Conservation (phyloP, 2,329 filamentous ascomycete species). For the Dryadomyces sulphureus region DNA sequence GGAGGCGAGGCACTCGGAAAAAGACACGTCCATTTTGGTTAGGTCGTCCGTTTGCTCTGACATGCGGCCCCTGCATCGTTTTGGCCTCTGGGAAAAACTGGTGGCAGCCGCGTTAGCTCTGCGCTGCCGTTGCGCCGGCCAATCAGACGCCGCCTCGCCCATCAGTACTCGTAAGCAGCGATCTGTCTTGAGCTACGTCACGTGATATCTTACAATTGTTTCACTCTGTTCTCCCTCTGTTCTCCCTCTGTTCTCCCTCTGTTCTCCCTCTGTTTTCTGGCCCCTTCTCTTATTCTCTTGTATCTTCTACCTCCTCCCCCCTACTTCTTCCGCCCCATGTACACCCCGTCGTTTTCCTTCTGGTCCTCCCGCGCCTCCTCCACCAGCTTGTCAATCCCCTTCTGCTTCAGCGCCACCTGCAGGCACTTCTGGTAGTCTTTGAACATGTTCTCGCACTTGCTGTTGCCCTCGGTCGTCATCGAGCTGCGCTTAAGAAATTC, state of each 20-base stretch:
- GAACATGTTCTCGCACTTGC: slow-evolving; percentile 67
- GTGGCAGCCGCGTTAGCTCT: neutral
- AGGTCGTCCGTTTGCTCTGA: neutral
- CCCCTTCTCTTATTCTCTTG: no score
- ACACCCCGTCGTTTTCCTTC: slow-evolving; percentile 67
- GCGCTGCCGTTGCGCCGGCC: neutral
- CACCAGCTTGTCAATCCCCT: slow-evolving; percentile 84
- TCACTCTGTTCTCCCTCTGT: no score
- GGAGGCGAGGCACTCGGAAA: neutral
- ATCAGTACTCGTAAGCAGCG: no score
- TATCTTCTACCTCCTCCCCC: neutral
- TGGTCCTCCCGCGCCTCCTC: slow-evolving; percentile 83
- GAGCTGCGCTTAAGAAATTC: slow-evolving; percentile 83
- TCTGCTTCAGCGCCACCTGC: slow-evolving; percentile 70
- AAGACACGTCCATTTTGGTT: neutral
- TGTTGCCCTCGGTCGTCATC: slow-evolving; percentile 53
- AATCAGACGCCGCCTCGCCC: no score
- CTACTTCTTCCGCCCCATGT: slow-evolving; percentile 24
- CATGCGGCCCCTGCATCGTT: neutral
- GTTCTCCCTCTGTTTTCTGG: no score
- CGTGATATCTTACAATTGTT: no score
- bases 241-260: no score
- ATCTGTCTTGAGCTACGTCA: no score
- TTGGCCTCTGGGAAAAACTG: neutral
- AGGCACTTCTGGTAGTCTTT: slow-evolving; percentile 80